A percentile compares a stretch with the other conserved stretches of the same genome.
These are phyloP conservation scores for Cafeteria roenbergensis DNA, from an alignment of 108 stramenopile genomes.

Conservation along the genomic window DNA sequence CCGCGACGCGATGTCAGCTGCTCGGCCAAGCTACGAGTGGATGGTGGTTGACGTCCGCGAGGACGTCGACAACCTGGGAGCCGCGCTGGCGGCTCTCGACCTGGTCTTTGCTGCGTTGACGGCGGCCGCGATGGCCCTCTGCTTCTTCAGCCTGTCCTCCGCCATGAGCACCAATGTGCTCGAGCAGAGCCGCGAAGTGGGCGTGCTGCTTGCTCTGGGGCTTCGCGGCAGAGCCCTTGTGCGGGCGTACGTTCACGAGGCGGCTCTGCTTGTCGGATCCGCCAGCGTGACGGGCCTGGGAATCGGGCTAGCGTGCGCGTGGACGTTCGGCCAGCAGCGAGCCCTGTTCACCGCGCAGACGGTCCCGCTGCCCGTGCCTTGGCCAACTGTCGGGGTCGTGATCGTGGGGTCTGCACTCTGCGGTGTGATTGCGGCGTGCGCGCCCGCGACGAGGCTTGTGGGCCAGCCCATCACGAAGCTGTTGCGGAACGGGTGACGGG, in stretches of 20 bases:
- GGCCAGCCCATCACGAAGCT: neutral
- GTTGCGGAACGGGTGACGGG: too few relatives aligned
- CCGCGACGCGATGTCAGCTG: too few relatives aligned
- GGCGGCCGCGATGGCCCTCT: neutral
- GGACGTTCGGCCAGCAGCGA: neutral
- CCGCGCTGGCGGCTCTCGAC: neutral
- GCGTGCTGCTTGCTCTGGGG: neutral
- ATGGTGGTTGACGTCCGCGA: neutral
- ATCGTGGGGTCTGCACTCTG: neutral
- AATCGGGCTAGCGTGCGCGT: neutral
- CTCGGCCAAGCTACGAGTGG: too few relatives aligned
- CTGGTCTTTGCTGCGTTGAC: neutral
- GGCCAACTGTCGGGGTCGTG: neutral
- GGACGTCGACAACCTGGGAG: neutral
- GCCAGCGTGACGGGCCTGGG: neutral
- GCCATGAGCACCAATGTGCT: neutral
- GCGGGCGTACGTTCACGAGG: neutral
- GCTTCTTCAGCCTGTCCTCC: neutral
- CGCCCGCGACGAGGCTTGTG: neutral
- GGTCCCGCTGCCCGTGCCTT: neutral
- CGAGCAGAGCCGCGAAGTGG: neutral
- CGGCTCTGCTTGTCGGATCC: neutral
- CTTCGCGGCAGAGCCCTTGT: neutral
- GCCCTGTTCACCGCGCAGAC: neutral
- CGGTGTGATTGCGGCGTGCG: neutral